Conservation (phyloP, 2,329 filamentous ascomycete species). For the Laburnicola sp. region DNA sequence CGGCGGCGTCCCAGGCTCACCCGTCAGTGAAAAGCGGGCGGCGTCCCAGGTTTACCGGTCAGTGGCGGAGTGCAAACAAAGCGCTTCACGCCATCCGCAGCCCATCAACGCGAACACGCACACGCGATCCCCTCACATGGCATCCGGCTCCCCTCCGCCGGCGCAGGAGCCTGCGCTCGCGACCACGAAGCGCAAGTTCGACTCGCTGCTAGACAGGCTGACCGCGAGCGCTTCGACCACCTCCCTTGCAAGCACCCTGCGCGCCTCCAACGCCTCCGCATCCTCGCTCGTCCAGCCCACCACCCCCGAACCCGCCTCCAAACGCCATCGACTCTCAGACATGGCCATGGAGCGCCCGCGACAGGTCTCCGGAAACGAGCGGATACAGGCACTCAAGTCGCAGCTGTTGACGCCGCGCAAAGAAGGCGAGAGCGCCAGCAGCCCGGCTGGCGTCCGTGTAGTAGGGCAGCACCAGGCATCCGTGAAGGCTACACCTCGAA, state of each 20-base stretch:
- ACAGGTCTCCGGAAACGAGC: constrained; percentile 34
- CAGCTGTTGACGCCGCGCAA: constrained; percentile 36
- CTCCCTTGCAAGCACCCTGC: constrained; percentile 40
- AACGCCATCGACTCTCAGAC: constrained; percentile 41
- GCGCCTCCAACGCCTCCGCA: constrained; percentile 42
- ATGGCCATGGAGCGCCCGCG: constrained; percentile 32
- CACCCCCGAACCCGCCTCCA: constrained; percentile 36
- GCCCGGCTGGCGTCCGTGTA: constrained; percentile 31
- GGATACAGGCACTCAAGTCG: constrained; percentile 37
- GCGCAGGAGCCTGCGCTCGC: constrained; percentile 60
- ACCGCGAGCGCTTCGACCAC: constrained; percentile 55
- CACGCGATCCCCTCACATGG: constrained; percentile 13
- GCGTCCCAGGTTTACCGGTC: too few relatives aligned
- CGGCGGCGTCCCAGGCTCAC: not conserved
- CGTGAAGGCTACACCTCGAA: constrained; percentile 30
- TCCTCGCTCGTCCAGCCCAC: constrained; percentile 28
- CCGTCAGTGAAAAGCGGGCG: too few relatives aligned
- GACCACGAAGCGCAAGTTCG: constrained; percentile 82
- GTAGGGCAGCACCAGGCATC: constrained; percentile 34
- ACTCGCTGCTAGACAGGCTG: constrained; percentile 68
- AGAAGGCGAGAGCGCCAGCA: constrained; percentile 14
- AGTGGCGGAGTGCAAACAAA: constrained; percentile 27
- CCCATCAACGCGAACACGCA: too few relatives aligned
- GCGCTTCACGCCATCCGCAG: constrained; percentile 13
- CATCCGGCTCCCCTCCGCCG: constrained; percentile 7